These are phyloP conservation scores for Phaeosphaeria sp. DNA, from an alignment of 2,329 filamentous ascomycete species.

Conservation along the genomic window DNA sequence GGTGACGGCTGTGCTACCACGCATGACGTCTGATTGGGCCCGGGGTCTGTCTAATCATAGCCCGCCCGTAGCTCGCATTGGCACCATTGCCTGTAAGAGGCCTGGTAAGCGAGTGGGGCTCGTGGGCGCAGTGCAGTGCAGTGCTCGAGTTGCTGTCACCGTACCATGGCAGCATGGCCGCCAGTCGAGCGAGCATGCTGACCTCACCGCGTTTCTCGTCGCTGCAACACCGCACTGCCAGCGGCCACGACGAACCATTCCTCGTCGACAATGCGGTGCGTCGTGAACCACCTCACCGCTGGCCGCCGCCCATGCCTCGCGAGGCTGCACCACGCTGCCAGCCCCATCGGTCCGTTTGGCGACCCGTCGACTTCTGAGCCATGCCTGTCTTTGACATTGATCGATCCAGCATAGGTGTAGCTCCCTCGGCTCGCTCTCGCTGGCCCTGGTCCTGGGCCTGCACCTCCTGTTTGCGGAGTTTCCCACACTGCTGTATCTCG, in stretches of 20 bases:
- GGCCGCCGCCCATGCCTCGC: neutral
- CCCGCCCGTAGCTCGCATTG: conserved; percentile 2
- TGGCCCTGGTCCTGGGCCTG: neutral
- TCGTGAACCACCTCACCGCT: conserved; percentile 29
- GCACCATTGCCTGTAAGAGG: conserved; percentile 30
- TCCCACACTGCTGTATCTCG: conserved; percentile 2
- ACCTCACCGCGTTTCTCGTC: conserved; percentile 34
- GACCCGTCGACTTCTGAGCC: conserved; percentile 6
- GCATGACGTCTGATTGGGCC: conserved; percentile 21
- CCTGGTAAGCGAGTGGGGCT: conserved; percentile 19
- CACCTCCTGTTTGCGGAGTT: neutral
- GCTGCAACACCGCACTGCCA: conserved; percentile 10
- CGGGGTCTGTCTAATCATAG: conserved; percentile 21
- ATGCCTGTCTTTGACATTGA: conserved; percentile 7
- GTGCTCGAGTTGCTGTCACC: conserved; percentile 14
- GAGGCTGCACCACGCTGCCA: neutral
- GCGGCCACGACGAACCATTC: conserved; percentile 5
- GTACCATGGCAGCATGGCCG: conserved; percentile 16
- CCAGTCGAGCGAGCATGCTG: conserved; percentile 19
- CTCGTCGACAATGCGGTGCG: conserved; percentile 14
- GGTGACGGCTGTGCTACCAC: conserved; percentile 30
- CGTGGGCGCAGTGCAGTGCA: conserved; percentile 25
- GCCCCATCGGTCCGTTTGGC: neutral
- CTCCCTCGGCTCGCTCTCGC: conserved; percentile 2
- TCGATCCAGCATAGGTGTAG: conserved; percentile 5